These are phyloP conservation scores for Acacia pycnantha DNA, from an alignment of 331 rosid genomes.

Conservation along the genomic window DNA sequence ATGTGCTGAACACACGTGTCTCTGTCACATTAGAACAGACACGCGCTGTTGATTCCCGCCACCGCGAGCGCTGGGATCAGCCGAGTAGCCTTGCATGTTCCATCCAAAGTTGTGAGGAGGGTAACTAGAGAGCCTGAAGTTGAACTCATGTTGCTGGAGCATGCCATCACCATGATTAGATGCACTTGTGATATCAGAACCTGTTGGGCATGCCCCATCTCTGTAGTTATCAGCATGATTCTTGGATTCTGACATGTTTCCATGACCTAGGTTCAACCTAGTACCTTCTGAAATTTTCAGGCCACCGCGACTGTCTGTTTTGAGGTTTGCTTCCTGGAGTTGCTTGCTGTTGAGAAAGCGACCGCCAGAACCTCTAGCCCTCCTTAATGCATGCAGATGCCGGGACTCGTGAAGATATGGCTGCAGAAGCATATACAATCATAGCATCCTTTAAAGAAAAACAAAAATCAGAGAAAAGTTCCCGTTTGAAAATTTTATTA, in stretches of 20 bases:
- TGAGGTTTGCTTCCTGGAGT: conserved; percentile 35
- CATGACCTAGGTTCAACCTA: conserved; percentile 22
- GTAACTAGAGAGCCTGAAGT: conserved; percentile 52
- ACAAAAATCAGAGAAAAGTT: not conserved
- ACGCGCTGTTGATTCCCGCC: conserved; percentile 40
- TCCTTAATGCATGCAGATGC: conserved; percentile 79
- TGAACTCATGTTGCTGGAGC: conserved; percentile 42
- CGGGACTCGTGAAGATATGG: conserved; percentile 92
- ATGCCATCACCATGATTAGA: conserved; percentile 41
- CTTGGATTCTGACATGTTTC: conserved; percentile 36
- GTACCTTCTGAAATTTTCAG: conserved; percentile 27
- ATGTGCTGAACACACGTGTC: not conserved
- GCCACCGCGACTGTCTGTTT: conserved; percentile 1
- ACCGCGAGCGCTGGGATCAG: not conserved
- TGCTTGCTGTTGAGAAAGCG: conserved; percentile 73
- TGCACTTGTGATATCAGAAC: conserved; percentile 53
- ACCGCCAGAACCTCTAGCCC: conserved; percentile 89
- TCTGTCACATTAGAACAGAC: conserved; percentile 40
- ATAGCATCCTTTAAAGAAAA: not conserved
- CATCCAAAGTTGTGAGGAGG: conserved; percentile 44
- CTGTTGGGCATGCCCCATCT: conserved; percentile 46
- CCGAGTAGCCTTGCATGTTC: conserved; percentile 27
- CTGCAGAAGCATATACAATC: conserved; percentile 37
- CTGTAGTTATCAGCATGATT: conserved; percentile 32
- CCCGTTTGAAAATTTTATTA: no score